Evolutionary conservation across 306 rosid genomes (phyloP).

Genomic region (Astragalus glycyphyllos): DNA sequence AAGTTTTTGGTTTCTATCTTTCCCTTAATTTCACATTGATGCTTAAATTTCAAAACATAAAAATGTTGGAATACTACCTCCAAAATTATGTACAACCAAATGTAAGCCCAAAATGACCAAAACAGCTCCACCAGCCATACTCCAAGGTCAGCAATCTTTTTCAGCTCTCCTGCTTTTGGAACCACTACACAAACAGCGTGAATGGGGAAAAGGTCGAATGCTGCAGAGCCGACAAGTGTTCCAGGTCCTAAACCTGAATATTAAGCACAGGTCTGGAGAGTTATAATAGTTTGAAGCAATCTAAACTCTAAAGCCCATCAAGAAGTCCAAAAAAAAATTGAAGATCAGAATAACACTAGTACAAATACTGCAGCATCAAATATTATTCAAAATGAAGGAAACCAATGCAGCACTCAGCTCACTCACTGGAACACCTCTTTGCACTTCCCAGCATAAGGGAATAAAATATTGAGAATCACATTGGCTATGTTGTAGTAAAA

Average conservation of each 20-base stretch:
- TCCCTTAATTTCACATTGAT: slow-evolving; percentile 19
- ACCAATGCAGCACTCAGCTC: slow-evolving; percentile 14
- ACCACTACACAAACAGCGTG: slow-evolving; percentile 91
- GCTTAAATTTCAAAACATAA: slow-evolving; percentile 11
- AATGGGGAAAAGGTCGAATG: slow-evolving; percentile 96
- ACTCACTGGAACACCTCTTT: slow-evolving; percentile 20
- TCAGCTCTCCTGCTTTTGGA: slow-evolving; percentile 88
- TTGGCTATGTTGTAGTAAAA: slow-evolving; percentile 9
- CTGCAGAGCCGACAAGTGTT: slow-evolving; percentile 98
- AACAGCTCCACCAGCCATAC: slow-evolving; percentile 95
- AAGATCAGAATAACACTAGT: slow-evolving; percentile 8
- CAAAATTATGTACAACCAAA: slow-evolving; percentile 92
- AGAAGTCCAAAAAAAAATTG: slow-evolving; percentile 12
- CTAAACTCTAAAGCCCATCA: slow-evolving; percentile 29
- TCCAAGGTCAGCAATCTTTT: slow-evolving; percentile 91
- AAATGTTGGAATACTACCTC: slow-evolving; percentile 61
- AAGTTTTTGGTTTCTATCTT: slow-evolving; percentile 25
- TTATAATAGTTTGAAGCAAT: slow-evolving; percentile 30
- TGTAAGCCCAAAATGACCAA: slow-evolving; percentile 99
- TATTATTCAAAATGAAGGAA: slow-evolving; percentile 33
- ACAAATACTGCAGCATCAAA: slow-evolving; percentile 32
- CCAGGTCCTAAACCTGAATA: slow-evolving; percentile 95
- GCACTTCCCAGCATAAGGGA: slow-evolving; percentile 18
- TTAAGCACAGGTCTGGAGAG: slow-evolving; percentile 26
- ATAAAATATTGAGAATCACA: background rate